A percentile compares a stretch with the other conserved stretches of the same genome.
These are phyloP conservation scores for Pleoardoris graminearum DNA, from an alignment of 2,329 filamentous ascomycete genomes.

Conservation along the genomic window DNA sequence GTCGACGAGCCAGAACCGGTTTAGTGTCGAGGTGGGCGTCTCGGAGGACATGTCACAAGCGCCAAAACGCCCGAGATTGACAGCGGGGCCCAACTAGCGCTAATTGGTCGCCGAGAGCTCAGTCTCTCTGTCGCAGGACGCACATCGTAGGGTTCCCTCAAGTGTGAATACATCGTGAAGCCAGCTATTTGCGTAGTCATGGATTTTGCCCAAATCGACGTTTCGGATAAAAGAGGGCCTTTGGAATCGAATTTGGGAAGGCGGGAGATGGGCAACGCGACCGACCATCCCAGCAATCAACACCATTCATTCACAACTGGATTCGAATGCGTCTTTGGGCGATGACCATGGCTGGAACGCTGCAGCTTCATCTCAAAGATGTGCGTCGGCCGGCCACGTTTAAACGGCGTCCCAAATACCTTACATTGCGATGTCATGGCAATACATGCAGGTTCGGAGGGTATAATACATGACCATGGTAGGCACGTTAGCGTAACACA, in stretches of 20 bases:
- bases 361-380: not conserved
- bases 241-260: too few species aligned
- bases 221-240: too few species aligned
- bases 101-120: not conserved
- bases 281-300: too few species aligned
- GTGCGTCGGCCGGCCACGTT: not conserved
- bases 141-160: too few species aligned
- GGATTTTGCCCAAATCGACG: too few species aligned
- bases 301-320: too few species aligned
- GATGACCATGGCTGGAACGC: not conserved
- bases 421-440: not conserved
- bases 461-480: not conserved
- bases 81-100: not conserved
- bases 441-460: not conserved
- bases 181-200: too few species aligned
- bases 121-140: too few species aligned
- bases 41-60: constrained; percentile 1
- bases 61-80: constrained; percentile 2
- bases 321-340: not conserved
- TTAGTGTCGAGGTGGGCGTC: not conserved
- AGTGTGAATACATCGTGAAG: too few species aligned
- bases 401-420: not conserved
- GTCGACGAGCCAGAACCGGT: constrained; percentile 5
- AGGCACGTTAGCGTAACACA: not conserved
- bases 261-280: too few species aligned